Base-by-base conservation (phyloP, 106 monocot genomes). In the Amphibolis antarctica region DNA sequence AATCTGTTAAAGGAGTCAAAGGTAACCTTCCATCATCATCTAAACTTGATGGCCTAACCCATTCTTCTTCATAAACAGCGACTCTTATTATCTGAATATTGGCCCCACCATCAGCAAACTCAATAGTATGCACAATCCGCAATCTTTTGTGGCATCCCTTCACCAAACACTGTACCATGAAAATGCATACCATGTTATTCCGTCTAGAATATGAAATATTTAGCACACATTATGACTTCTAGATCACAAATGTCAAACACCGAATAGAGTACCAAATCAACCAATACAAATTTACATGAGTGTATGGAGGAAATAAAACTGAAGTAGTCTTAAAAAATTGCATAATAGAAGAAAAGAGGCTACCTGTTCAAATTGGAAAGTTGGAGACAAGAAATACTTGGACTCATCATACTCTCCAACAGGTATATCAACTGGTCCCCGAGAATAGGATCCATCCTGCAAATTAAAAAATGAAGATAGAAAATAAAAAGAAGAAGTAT, bases 381-480 rank as follows among this genome's bases (percentile, higher is more conserved):
- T 90, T 45, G 94, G 89, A 59, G 76, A 84, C 49, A 87, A 73
- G 55, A 85, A 90, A 64, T 90, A 86, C 60, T 84, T 90, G n/a
- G 83, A 86, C 43, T 89, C 86, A 52, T 84, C 86, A 66, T 28
- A 75, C 14, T 84, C 81, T 54, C 86, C 83, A 66, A 90, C 69
- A 20, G 82, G 74, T 72, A 96, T 71, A 62, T 80, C 76, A 36
- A 84, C 66, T 42, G 96, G 96, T 55, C 96, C 96, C 77, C 86
- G 82, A 44, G 96, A 96, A 70, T 90, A 96, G 46, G 96, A 96
- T 59, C 96, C 96, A 78, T 96, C 96, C 96, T 96, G 82, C 66
- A 81, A 84, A 72, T 31, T 45, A 71, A 13, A 69, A 56, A 61
- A 60, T 25, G 23, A 53, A 51, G 64, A 45, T 21, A 66, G 63